Base-by-base conservation (phyloP, 495 filamentous ascomycete genomes). In the Penicillium crystallinum region DNA sequence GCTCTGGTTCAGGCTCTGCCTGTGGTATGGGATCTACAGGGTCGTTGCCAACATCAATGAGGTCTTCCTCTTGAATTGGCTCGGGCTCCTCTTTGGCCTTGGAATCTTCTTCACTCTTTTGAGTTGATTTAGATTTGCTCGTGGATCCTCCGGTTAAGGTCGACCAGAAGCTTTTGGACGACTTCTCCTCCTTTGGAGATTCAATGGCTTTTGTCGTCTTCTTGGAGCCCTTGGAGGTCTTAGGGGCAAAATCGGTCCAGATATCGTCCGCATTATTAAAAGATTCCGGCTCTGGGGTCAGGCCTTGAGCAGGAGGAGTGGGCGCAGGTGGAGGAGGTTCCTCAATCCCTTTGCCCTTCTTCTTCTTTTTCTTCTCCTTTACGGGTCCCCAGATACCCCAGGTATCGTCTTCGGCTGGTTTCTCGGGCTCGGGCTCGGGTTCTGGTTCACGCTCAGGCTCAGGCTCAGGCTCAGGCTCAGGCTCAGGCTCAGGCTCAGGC, bases 241-340 rank as follows among this genome's bases (percentile, higher is more conserved):
- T 76, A 0, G 64, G 58, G 22, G 61, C 62, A 37, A 70, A 54
- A 2, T 65, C 68, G 23, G 69, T 70, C 74, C 74, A 79, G 11
- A 70, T 61, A 23, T 66, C 63, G 34, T 64, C 62, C 3, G 17
- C 34, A 21, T 55, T 48, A 1, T 63, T 54, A 31, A 48, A 58
- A 19, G 63, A 57, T 21, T 76, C 72, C 11, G 72, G 69, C 19
- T 77, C 78, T 17, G 69, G 74, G 15, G 63, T 71, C 11, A 75
- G 55, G 22, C 71, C 68, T 65, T 78, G 66, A 53, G 75, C 71
- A 56, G 78, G 77, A 21, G 77, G 75, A 19, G 74, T 77, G 9
- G 71, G 79, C 54, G 69, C 74, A 40, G 64, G 81, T 49, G 75
- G 82, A 57, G 75, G 76, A 44, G 68, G 73, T 36, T 71, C 74